Percentiles rank a stretch among this genome's conserved stretches.
Conservation (phyloP, 176 grass and related monocot genomes). For the Bonia amplexicaulis region DNA sequence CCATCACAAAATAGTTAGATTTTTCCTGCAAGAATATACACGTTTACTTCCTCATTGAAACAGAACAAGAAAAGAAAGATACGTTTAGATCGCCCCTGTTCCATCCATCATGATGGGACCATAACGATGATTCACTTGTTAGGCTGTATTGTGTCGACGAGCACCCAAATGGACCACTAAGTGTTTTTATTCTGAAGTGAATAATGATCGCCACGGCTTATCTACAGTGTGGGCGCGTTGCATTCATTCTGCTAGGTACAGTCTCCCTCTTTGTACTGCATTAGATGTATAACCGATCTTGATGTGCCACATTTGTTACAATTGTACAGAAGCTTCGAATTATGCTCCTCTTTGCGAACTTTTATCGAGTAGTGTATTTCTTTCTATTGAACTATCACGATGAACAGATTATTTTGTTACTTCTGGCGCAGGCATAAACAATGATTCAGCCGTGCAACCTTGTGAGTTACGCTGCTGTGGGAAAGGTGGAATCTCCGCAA, state of each 20-base stretch:
- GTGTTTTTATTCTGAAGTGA: slow-evolving; percentile 27
- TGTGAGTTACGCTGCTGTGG: not conserved
- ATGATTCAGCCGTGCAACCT: not conserved
- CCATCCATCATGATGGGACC: slow-evolving; percentile 34
- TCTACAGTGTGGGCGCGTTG: slow-evolving; percentile 33
- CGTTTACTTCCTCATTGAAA: slow-evolving; percentile 29
- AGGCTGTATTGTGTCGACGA: slow-evolving; percentile 34
- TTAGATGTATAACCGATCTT: not conserved
- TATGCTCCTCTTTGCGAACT: not conserved
- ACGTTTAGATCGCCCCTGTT: slow-evolving; percentile 20
- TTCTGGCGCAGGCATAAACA: not conserved
- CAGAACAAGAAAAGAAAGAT: slow-evolving; percentile 27
- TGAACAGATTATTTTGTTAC: not conserved
- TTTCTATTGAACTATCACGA: not conserved
- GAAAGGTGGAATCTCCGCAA: not conserved
- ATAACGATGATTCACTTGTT: slow-evolving; percentile 38
- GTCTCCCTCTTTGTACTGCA: not conserved
- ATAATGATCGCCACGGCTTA: slow-evolving; percentile 38
- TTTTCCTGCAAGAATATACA: slow-evolving; percentile 21
- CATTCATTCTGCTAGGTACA: slow-evolving; percentile 14
- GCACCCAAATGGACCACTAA: slow-evolving; percentile 34
- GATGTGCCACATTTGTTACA: not conserved
- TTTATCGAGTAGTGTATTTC: not conserved
- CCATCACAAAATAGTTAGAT: not conserved
- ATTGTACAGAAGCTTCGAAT: not conserved